Percentiles rank a stretch among this genome's conserved stretches.
These are phyloP conservation scores for Sisymbrium altissimum DNA, from an alignment of 345 rosid species.

Conservation along the genomic window DNA sequence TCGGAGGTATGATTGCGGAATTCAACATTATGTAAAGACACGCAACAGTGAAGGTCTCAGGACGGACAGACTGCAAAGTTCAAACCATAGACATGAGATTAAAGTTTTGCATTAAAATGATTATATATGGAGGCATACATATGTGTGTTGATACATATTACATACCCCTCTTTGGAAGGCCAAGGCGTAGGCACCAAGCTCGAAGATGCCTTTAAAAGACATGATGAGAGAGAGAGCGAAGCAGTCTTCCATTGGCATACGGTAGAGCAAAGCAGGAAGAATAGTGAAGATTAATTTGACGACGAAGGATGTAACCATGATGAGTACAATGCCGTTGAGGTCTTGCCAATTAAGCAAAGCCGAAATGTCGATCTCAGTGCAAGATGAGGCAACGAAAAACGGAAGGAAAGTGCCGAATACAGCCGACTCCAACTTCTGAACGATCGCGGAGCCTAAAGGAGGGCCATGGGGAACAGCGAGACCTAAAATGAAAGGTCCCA, in stretches of 20 bases:
- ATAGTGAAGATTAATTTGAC: slow-evolving; percentile 36
- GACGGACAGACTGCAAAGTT: slow-evolving; percentile 30
- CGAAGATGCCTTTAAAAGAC: slow-evolving; percentile 47
- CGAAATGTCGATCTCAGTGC: slow-evolving; percentile 7
- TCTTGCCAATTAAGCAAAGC: slow-evolving; percentile 11
- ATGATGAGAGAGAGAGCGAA: slow-evolving; percentile 46
- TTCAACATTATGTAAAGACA: slow-evolving; percentile 21
- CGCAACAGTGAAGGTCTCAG: slow-evolving; percentile 25
- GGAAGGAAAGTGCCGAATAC: slow-evolving; percentile 33
- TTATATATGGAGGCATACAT: neutral
- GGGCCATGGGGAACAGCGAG: slow-evolving; percentile 51
- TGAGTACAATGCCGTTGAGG: neutral
- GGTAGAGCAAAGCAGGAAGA: slow-evolving; percentile 37
- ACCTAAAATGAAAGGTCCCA: slow-evolving; percentile 46
- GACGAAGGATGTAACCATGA: slow-evolving; percentile 12
- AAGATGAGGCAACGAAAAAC: slow-evolving; percentile 24
- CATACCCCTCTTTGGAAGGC: slow-evolving; percentile 33
- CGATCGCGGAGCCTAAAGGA: slow-evolving; percentile 44
- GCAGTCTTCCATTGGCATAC: slow-evolving; percentile 47
- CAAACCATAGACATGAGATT: slow-evolving; percentile 14
- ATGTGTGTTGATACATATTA: neutral
- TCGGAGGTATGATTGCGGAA: slow-evolving; percentile 38
- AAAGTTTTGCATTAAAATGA: neutral
- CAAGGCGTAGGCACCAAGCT: slow-evolving; percentile 31
- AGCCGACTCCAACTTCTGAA: slow-evolving; percentile 41